A percentile compares a stretch with the other conserved stretches of the same genome.
Conservation (phyloP, 495 filamentous ascomycete species). For the Parathielavia appendiculata region DNA sequence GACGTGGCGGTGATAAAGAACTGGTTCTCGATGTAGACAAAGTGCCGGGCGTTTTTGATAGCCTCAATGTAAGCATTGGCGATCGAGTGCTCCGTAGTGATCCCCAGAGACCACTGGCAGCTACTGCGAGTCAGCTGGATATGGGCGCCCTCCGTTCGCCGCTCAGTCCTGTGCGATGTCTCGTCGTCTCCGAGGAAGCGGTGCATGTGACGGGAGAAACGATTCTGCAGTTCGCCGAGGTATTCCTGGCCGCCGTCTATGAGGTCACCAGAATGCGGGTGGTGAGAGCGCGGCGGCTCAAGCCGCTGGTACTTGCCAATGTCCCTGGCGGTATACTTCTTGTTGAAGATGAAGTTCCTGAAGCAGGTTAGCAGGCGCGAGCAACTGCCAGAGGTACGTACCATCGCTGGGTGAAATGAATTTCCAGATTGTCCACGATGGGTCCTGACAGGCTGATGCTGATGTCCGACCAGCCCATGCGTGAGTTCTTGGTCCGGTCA, state of each 20-base stretch:
- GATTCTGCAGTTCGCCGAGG: conserved; percentile 45
- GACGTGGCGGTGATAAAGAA: conserved; percentile 94
- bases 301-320: conserved; percentile 58
- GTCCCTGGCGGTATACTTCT: conserved; percentile 70
- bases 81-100: conserved; percentile 74
- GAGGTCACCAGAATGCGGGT: conserved; percentile 17
- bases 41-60: conserved; percentile 76
- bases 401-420: conserved; percentile 85
- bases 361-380: neutral
- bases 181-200: conserved; percentile 31
- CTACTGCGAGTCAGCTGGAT: conserved; percentile 50
- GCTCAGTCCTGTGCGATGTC: neutral
- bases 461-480: conserved; percentile 95
- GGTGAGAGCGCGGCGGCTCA: conserved; percentile 24
- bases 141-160: conserved; percentile 20
- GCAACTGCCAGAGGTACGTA: conserved; percentile 15
- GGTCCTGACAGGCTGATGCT: conserved; percentile 76
- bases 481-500: conserved; percentile 67
- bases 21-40: conserved; percentile 94
- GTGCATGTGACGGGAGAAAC: conserved; percentile 38
- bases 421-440: conserved; percentile 67
- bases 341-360: conserved; percentile 78
- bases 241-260: conserved; percentile 28
- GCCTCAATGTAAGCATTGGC: conserved; percentile 80
- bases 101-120: conserved; percentile 68